Conservation (phyloP, 2,329 filamentous ascomycete species). For the Dothideomycetidae sp. region DNA sequence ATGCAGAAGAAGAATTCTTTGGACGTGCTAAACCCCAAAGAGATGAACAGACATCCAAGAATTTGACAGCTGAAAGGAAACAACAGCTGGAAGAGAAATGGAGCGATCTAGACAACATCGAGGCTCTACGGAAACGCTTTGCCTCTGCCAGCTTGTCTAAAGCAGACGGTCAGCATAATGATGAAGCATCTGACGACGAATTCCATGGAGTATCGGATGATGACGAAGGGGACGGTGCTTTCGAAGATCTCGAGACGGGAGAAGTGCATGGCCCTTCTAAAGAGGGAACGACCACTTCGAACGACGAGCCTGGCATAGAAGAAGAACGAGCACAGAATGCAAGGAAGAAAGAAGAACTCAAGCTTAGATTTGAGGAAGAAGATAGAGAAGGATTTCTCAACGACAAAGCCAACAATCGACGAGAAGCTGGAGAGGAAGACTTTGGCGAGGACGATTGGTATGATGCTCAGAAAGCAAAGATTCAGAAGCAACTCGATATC, state of each 20-base stretch:
- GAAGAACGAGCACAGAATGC: constrained; percentile 86
- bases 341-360: constrained; percentile 83
- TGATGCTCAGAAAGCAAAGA: constrained; percentile 82
- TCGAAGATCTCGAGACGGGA: constrained; percentile 72
- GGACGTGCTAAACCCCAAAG: constrained; percentile 39
- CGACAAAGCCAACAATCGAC: constrained; percentile 64
- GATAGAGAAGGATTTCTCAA: constrained; percentile 92
- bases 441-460: constrained; percentile 99
- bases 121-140: constrained; percentile 60
- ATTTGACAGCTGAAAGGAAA: constrained; percentile 54
- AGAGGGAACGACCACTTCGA: constrained; percentile 26
- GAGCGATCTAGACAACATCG: constrained; percentile 64
- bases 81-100: constrained; percentile 68
- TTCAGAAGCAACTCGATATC: constrained; percentile 93
- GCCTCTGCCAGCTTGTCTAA: constrained; percentile 50
- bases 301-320: constrained; percentile 44
- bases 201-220: constrained; percentile 36
- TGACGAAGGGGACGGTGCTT: constrained; percentile 64
- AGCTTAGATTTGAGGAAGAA: constrained; percentile 89
- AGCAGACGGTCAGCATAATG: constrained; percentile 35
- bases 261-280: constrained; percentile 35
- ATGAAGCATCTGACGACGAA: constrained; percentile 40
- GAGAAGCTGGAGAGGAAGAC: constrained; percentile 54
- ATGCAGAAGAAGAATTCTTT: constrained; percentile 53
- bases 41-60: constrained; percentile 49